Evolutionary conservation across 1,284 basidiomycete genomes (phyloP).

Genomic region (Cutaneotrichosporon cutaneum): DNA sequence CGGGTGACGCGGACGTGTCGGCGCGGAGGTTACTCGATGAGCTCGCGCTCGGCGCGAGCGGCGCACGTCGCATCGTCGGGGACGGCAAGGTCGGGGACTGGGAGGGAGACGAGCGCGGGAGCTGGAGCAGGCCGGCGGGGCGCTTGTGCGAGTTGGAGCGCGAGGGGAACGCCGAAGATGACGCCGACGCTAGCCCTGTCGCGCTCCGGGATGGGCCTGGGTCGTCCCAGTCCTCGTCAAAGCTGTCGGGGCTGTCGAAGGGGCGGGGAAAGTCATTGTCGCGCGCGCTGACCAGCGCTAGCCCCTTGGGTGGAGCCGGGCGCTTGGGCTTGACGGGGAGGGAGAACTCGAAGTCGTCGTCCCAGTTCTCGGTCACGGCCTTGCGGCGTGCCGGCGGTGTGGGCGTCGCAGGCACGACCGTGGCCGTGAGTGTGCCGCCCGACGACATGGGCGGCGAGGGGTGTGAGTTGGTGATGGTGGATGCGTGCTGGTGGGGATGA

Average conservation of each 20-base stretch:
- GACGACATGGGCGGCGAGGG: slow-evolving; percentile 5
- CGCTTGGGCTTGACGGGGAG: slow-evolving; percentile 15
- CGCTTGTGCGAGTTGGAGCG: slow-evolving; percentile 12
- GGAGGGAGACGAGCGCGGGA: slow-evolving; percentile 17
- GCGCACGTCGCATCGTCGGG: neutral
- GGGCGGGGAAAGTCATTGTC: neutral
- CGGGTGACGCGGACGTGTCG: neutral
- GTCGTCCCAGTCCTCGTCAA: slow-evolving; percentile 28
- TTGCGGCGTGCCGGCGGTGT: slow-evolving; percentile 8
- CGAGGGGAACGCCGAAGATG: neutral
- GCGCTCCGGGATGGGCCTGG: slow-evolving; percentile 18
- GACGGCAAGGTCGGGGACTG: slow-evolving; percentile 16
- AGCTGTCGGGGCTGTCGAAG: slow-evolving; percentile 19
- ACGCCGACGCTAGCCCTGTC: neutral
- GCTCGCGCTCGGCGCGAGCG: slow-evolving; percentile 2
- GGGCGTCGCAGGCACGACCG: slow-evolving; percentile 1
- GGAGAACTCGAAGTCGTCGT: slow-evolving; percentile 51
- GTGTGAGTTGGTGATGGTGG: neutral
- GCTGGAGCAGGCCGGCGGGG: slow-evolving; percentile 10
- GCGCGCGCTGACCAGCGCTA: slow-evolving; percentile 5
- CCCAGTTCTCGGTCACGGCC: slow-evolving; percentile 47
- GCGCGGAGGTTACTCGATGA: slow-evolving; percentile 4
- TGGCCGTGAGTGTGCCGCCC: slow-evolving; percentile 7
- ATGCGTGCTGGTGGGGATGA: neutral
- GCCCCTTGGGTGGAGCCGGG: neutral